Conservation (phyloP, 73 alveolate genomes). For the Paramecium caudatum region DNA sequence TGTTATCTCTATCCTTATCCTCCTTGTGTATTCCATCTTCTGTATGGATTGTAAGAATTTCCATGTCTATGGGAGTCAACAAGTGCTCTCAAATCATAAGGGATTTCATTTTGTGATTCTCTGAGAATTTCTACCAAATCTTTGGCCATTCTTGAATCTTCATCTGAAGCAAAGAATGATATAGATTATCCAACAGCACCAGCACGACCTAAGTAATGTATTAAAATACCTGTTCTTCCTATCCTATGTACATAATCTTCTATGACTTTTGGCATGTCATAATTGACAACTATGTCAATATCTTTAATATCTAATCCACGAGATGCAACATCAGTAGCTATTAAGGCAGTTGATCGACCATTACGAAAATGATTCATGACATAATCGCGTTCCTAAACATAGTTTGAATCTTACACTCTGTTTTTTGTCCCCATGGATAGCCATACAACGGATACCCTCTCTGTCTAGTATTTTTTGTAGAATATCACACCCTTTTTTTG, state of each 20-base stretch:
- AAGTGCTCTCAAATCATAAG: conserved; percentile 37
- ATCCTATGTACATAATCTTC: conserved; percentile 95
- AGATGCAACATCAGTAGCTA: conserved; percentile 95
- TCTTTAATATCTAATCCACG: conserved; percentile 95
- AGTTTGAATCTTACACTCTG: conserved; percentile 42
- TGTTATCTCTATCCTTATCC: background rate
- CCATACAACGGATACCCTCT: conserved; percentile 77
- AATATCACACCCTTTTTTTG: conserved; percentile 89
- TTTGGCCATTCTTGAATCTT: conserved; percentile 73
- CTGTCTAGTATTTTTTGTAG: conserved; percentile 79
- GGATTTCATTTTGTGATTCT: conserved; percentile 48
- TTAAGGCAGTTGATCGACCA: conserved; percentile 81
- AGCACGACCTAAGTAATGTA: conserved; percentile 78
- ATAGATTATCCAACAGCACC: conserved; percentile 88
- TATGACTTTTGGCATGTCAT: conserved; percentile 86
- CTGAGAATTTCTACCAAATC: conserved; percentile 45
- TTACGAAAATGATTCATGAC: conserved; percentile 82
- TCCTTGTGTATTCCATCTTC: conserved; percentile 64
- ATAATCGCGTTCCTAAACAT: conserved; percentile 80
- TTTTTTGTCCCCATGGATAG: conserved; percentile 93
- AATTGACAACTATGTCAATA: conserved; percentile 88
- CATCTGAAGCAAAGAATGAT: conserved; percentile 80
- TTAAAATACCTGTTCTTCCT: conserved; percentile 91
- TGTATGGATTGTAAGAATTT: conserved; percentile 38
- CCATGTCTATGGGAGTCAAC: background rate